Base-by-base conservation (phyloP, 2,329 filamentous ascomycete species). In the Rutstroemia sp. region DNA sequence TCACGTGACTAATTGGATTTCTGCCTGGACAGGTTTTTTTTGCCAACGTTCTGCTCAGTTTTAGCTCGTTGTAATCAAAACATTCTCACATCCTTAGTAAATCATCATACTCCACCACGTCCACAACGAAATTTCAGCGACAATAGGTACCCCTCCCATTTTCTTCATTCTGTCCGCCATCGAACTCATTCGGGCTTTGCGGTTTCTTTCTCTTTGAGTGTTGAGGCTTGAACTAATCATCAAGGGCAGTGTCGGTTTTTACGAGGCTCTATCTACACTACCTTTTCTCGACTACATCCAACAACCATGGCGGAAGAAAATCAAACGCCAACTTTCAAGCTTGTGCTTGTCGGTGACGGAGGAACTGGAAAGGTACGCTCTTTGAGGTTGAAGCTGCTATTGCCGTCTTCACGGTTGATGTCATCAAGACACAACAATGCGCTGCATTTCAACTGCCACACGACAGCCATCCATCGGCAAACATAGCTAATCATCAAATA, bases 281-380 rank as follows among this genome's bases (percentile, higher is more conserved):
- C 16, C 57, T 54, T 54, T 58, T 62, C 58, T 51, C 51, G 54
- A 58, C 57, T 57, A 63, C 56, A 65, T 55, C 56, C 38, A 61
- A 60, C 60, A 65, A 76, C 59, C 70, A 95, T 94, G 89, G 83
- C 87, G 76, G 74, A 78, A 66, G 69, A 70, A 63, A 68, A 73
- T 73, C 70, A 65, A 61, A 70, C 78, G 66, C 90, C 92, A 66
- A 96, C 90, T 75, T 99, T 99, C 88, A 99, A 99, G 89, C 89
- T 99, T 71, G 94, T 99, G 75, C 90, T 99, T 78, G 94, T 99
- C 72, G 94, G 94, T 75, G 94, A 99, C 75, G 94, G 94, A 78
- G 94, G 94, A 83, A 99, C 94, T 71, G 94, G 94, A 80, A 99
- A 99, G 92, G 94, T 95, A 77, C 77, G 85, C 57, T 46, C 17